Conservation (phyloP, 2,329 filamentous ascomycete species). For the Neoascochyta sp. region DNA sequence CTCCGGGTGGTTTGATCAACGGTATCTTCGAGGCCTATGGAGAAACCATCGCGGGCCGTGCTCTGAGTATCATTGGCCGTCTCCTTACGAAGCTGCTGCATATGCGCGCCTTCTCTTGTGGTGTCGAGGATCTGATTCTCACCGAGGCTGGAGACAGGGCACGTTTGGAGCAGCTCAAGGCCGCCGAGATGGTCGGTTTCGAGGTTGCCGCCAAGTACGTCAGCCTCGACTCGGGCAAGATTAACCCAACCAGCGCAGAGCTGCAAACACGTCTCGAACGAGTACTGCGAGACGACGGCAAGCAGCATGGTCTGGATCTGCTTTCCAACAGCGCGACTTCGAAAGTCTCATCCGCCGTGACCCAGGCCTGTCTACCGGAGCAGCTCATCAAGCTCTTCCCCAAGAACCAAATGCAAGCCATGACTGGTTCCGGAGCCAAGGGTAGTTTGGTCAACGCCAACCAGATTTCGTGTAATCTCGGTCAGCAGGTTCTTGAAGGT, state of each 20-base stretch:
- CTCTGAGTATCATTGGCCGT: conserved; percentile 84
- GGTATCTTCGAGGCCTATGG: conserved; percentile 92
- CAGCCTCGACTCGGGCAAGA: conserved; percentile 65
- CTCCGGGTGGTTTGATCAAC: conserved; percentile 82
- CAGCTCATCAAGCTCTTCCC: conserved; percentile 90
- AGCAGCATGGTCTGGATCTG: conserved; percentile 86
- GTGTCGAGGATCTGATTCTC: conserved; percentile 90
- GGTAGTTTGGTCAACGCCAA: conserved; percentile 91
- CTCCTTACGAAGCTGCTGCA: conserved; percentile 85
- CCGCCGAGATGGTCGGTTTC: conserved; percentile 67
- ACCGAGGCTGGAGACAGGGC: conserved; percentile 72
- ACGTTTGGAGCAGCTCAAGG: conserved; percentile 64
- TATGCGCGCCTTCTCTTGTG: conserved; percentile 94
- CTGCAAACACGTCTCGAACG: conserved; percentile 78
- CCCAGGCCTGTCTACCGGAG: conserved; percentile 71
- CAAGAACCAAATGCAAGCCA: conserved; percentile 97
- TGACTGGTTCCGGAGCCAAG: conserved; percentile 96
- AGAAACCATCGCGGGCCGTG: conserved; percentile 76
- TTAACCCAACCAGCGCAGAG: conserved; percentile 63
- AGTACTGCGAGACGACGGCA: conserved; percentile 83
- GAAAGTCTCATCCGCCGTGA: conserved; percentile 73
- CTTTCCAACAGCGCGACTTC: conserved; percentile 71
- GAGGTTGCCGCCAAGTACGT: conserved; percentile 85
- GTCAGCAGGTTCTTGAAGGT: conserved; percentile 94
- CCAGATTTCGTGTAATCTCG: conserved; percentile 94